Evolutionary conservation across 2,329 filamentous ascomycete genomes (phyloP).

Genomic region (Endoconidiophora laricicola): DNA sequence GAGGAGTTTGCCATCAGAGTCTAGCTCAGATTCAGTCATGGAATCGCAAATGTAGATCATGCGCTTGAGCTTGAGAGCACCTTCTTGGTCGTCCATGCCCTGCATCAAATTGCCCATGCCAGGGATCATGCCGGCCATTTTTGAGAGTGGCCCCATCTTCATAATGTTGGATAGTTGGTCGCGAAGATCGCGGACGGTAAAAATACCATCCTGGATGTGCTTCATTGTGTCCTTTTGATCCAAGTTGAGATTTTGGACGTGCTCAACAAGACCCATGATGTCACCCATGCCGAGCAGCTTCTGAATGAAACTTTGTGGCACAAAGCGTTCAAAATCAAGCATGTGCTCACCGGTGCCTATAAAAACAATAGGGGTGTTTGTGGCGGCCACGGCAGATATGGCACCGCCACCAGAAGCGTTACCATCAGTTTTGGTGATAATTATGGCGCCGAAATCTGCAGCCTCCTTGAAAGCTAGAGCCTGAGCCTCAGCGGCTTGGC

Average conservation of each 20-base stretch:
- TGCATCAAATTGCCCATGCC: conserved; percentile 88
- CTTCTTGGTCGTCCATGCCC: conserved; percentile 93
- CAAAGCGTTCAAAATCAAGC: conserved; percentile 84
- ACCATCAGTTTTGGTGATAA: conserved; percentile 97
- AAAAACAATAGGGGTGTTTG: conserved; percentile 92
- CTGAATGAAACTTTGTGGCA: conserved; percentile 80
- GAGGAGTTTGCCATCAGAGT: conserved; percentile 88
- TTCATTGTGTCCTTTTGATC: conserved; percentile 99
- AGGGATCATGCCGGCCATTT: conserved; percentile 98
- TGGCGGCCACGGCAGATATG: conserved; percentile 92
- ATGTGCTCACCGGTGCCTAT: conserved; percentile 96
- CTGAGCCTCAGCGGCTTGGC: conserved; percentile 87
- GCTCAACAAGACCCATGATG: conserved; percentile 85
- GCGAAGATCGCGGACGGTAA: conserved; percentile 82
- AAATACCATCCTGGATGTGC: conserved; percentile 92
- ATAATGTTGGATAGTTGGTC: conserved; percentile 97
- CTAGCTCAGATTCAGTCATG: conserved; percentile 92
- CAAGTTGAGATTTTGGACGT: conserved; percentile 86
- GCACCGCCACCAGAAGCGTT: conserved; percentile 91
- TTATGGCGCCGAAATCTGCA: conserved; percentile 92
- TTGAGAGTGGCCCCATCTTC: conserved; percentile 97
- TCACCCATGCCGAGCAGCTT: conserved; percentile 96
- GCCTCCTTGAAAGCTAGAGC: conserved; percentile 94
- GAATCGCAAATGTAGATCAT: conserved; percentile 99
- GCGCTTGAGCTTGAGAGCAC: conserved; percentile 78